Conservation (phyloP, 2,329 filamentous ascomycete species). For the Aphanoascus verrucosus region DNA sequence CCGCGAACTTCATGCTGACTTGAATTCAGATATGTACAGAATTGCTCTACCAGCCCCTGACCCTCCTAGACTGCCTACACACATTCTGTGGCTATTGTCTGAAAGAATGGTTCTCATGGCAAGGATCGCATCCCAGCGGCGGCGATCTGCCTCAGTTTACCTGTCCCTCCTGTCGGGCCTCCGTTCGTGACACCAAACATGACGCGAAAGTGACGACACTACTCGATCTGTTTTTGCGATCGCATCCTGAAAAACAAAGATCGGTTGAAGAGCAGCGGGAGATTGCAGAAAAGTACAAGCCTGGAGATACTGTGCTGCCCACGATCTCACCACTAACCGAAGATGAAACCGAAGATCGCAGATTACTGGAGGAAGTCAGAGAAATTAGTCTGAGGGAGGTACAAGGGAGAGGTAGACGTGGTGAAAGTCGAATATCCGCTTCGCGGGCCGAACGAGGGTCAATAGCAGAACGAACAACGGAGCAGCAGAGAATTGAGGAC, state of each 20-base stretch:
- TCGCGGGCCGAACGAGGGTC: constrained; percentile 22
- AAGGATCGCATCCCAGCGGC: constrained; percentile 48
- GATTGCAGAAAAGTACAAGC: constrained; percentile 64
- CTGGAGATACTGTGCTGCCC: constrained; percentile 70
- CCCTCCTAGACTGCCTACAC: constrained; percentile 83
- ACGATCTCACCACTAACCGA: constrained; percentile 25
- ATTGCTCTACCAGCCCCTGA: constrained; percentile 80
- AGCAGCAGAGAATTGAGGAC: constrained; percentile 31
- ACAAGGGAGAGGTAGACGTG: constrained; percentile 19
- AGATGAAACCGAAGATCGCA: constrained; percentile 57
- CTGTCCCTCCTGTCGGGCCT: constrained; percentile 82
- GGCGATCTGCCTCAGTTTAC: constrained; percentile 54
- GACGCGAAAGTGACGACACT: constrained; percentile 86
- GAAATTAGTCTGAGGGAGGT: constrained; percentile 56
- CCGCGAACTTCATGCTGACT: constrained; percentile 3
- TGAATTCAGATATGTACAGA: constrained; percentile 79
- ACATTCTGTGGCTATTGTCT: constrained; percentile 93
- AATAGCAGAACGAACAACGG: constrained; percentile 31
- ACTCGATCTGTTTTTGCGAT: constrained; percentile 73
- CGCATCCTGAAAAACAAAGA: constrained; percentile 66
- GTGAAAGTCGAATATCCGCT: constrained; percentile 19
- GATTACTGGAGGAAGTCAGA: constrained; percentile 60
- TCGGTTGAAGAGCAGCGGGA: constrained; percentile 63
- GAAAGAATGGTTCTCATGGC: constrained; percentile 89
- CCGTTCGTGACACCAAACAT: constrained; percentile 74